phyloP scores from a whole-genome alignment of 805 yeast species.

The Candida tallmaniae region DNA sequence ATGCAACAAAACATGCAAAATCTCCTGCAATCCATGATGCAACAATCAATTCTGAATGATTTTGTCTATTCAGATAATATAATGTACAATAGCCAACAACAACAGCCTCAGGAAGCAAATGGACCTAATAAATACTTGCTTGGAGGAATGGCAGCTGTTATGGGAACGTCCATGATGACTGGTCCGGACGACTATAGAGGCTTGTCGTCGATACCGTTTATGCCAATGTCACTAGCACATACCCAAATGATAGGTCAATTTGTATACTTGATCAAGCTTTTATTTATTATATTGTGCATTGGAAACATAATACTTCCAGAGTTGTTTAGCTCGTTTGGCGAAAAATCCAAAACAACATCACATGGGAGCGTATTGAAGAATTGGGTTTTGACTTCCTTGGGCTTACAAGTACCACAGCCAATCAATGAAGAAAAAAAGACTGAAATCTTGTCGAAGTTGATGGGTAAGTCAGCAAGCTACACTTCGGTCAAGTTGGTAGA shows the following conservation, averaged over 20 bases:
- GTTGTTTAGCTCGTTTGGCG: conserved; percentile 4
- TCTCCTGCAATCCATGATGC: conserved; percentile 7
- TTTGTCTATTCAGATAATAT: conserved; percentile 2
- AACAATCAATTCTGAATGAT: conserved; percentile 8
- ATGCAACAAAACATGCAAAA: conserved; percentile 5
- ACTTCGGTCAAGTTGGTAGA: conserved; percentile 12
- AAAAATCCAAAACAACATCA: background rate
- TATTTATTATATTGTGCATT: conserved; percentile 19
- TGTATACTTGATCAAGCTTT: conserved; percentile 18
- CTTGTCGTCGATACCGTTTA: conserved; percentile 43
- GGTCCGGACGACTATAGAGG: conserved; percentile 40
- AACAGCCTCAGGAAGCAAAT: conserved; percentile 5
- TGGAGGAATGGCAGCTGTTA: conserved; percentile 62
- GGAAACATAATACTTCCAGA: conserved; percentile 14
- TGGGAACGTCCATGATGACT: conserved; percentile 55
- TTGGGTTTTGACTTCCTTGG: conserved; percentile 25
- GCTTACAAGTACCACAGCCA: conserved; percentile 24
- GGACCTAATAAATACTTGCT: conserved; percentile 44
- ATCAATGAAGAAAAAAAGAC: conserved; percentile 13
- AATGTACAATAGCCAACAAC: conserved; percentile 3
- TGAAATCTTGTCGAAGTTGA: conserved; percentile 14
- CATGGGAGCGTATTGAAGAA: conserved; percentile 8
- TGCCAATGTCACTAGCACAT: conserved; percentile 17
- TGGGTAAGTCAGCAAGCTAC: conserved; percentile 2
- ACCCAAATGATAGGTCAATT: conserved; percentile 22